phyloP scores from a whole-genome alignment of 257 asterid species.

The Salvia rosmarinus region DNA sequence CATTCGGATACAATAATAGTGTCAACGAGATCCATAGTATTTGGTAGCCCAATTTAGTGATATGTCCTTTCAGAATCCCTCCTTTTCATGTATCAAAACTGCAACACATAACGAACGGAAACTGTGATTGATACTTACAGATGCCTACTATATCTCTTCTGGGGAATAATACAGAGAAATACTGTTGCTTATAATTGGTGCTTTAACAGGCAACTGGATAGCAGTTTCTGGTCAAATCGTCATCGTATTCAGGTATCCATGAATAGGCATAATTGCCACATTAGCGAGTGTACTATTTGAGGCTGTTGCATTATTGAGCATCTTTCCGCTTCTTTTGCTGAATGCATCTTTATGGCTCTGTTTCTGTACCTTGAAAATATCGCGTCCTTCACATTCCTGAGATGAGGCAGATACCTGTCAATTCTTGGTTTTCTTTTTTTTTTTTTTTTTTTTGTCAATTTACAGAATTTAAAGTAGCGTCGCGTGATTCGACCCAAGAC shows the following conservation, averaged over 20 bases:
- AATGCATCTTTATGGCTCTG: slow-evolving; percentile 24
- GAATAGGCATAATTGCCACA: slow-evolving; percentile 20
- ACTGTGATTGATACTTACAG: slow-evolving; percentile 34
- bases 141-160: slow-evolving; percentile 30
- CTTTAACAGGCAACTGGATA: slow-evolving; percentile 24
- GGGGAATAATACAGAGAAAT: slow-evolving; percentile 24
- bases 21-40: slow-evolving; percentile 2
- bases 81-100: background rate
- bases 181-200: slow-evolving; percentile 22
- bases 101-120: slow-evolving; percentile 7
- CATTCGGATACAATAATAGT: slow-evolving; percentile 31
- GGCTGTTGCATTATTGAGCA: slow-evolving; percentile 38
- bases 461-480: no score
- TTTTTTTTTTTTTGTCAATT: no score
- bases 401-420: slow-evolving; percentile 34
- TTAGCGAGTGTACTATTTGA: slow-evolving; percentile 24
- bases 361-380: slow-evolving; percentile 27
- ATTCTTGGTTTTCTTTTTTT: slow-evolving; percentile 43
- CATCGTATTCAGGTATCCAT: background rate
- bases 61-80: slow-evolving; percentile 8
- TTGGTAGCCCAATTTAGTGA: slow-evolving; percentile 17
- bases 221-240: background rate
- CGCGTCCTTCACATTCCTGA: slow-evolving; percentile 21
- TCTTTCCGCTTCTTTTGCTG: slow-evolving; percentile 31
- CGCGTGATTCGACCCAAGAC: no score